Evolutionary conservation across 2,329 filamentous ascomycete genomes (phyloP), one percentile per base, ranked within the genome.

Genomic region (Berkeleyomyces rouxiae): DNA sequence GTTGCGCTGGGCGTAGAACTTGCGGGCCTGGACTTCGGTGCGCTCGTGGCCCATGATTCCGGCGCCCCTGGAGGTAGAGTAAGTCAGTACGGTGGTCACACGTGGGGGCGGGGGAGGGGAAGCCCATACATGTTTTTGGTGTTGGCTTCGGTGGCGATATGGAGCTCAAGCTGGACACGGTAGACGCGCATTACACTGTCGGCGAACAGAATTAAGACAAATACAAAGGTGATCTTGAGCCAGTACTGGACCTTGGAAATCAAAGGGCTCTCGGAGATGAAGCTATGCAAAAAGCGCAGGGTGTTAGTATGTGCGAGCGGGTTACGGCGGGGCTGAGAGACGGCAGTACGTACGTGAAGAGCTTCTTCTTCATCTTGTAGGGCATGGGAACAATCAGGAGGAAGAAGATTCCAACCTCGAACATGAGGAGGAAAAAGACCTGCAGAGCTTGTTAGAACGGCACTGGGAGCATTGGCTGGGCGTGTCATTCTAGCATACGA

Each of bases 1-100:
- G 84, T 99, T 99, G 75, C 93, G 91, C 79, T 99, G 92, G 66
- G 91, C 96, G 82, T 99, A 99, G 81, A 99, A 99, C 78, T 99
- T 99, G 82, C 93, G 90, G 67, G 93, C 92, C 76, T 99, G 93
- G 61, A 97, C 92, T 77, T 99, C 93, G 82, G 95, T 90, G 67
- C 93, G 92, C 74, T 97, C 93, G 72, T 89, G 86, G 67, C 93
- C 92, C 70, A 96, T 84, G 65, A 91, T 84, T 60, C 85, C 82
- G 71, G 87, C 75, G 63, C 63, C 75, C 78, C 68, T 62, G 62
- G 13, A 40, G 55, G n/a, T 11, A 37, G 39, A 7, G 23, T 40
- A 5, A 36, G 37, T 62, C 43, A 49, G 58, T 39, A n/a, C 23
- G 37, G 7, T 33, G 23, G 11, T 11, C 5, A 66, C 61, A 64